Base-by-base conservation (phyloP, 2,329 filamentous ascomycete species). In the Apiospora pterosperma region DNA sequence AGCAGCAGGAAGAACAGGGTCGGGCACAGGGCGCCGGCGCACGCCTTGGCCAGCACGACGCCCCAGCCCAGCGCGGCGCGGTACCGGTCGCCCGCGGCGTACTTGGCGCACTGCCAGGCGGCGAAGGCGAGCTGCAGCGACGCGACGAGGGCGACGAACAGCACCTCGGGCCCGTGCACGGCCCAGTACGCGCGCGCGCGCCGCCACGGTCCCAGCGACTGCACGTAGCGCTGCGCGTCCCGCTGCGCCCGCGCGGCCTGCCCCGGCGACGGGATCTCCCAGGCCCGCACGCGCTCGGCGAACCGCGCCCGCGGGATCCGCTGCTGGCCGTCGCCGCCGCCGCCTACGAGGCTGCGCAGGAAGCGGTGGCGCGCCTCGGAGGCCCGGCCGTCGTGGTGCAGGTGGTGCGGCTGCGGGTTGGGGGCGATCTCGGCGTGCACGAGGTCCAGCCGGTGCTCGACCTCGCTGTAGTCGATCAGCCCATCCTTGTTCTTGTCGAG, bases 1-100 rank as follows among this genome's bases (percentile, higher is more conserved):
- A 87, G 74, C 7, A 87, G 77, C 64, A 87, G 76, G 68, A 88
- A 86, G 74, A 87, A 87, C 64, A 88, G 80, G 1, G 84, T 86
- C 21, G 84, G 84, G 60, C 86, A 87, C 1, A 88, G 69, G 0
- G 82, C 80, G 4, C 85, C 85, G 11, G 85, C 84, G 52, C 77
- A 82, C 0, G 82, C 81, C 72, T 87, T 88, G 4, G 85, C 82
- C 61, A 88, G 70, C 4, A 85, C 82, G 8, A 85, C 80, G 6
- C 85, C 85, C 83, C 84, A 86, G 14, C 84, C 85, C 21, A 86
- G 82, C 0, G 81, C 84, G 16, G 77, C 79, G 19, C 80, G 79
- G 64, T 83, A 85, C 12, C 76, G 67, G 0, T 74, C 69, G 1
- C 76, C 78, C 0, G 77, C 81, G 59, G 81, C 71, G 69, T 86